phyloP scores from a whole-genome alignment of 2,329 filamentous ascomycete species.

The Neofusicoccum umdonicola region DNA sequence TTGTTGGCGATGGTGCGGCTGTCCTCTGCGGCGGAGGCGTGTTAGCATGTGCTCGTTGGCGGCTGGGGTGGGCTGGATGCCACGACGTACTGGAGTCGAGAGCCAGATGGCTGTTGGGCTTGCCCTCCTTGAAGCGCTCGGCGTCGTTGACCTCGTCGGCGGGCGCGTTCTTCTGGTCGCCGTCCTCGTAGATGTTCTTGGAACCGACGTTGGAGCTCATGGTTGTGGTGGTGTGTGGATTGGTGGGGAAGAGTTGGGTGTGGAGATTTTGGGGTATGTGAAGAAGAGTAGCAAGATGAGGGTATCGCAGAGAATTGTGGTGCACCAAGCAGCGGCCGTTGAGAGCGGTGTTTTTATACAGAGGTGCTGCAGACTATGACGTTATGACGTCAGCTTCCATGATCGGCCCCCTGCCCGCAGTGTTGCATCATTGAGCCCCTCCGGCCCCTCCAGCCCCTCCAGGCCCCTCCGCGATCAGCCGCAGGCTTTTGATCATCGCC shows the following conservation, averaged over 20 bases:
- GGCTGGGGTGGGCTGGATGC: neutral
- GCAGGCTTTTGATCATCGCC: neutral
- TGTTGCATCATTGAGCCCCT: constrained; percentile 1
- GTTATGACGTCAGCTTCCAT: neutral
- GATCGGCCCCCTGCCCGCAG: neutral
- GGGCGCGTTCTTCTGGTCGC: constrained; percentile 69
- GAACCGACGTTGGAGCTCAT: constrained; percentile 68
- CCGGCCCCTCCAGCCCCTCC: neutral
- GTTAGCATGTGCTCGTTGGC: neutral
- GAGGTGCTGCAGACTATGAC: neutral
- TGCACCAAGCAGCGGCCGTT: neutral
- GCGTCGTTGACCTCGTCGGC: constrained; percentile 51
- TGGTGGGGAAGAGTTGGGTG: neutral
- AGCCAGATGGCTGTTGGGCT: constrained; percentile 64
- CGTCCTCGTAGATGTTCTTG: constrained; percentile 67
- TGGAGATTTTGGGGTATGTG: neutral
- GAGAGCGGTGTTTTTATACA: neutral
- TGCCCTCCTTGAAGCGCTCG: constrained; percentile 69
- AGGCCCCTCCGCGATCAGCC: constrained; percentile 12
- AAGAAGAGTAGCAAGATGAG: neutral
- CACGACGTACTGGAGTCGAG: constrained; percentile 66
- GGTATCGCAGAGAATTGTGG: neutral
- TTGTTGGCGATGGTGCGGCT: constrained; percentile 70
- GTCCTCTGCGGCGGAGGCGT: constrained; percentile 55
- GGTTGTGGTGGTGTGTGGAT: neutral